Conservation (phyloP, 345 rosid species). For the Hirschfeldia incana region DNA sequence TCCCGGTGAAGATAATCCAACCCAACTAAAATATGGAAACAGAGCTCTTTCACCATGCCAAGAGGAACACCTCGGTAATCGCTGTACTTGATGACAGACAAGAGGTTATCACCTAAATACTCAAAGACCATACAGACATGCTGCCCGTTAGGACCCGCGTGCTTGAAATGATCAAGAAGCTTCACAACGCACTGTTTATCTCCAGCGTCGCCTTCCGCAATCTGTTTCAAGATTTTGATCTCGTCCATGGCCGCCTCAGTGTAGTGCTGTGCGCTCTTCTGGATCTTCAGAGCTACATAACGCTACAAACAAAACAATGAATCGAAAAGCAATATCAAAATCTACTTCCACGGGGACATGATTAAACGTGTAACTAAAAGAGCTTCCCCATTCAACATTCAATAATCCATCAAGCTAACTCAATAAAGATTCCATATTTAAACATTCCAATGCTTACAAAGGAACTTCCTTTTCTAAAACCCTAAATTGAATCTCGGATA, state of each 20-base stretch:
- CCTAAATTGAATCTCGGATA: conserved; percentile 43
- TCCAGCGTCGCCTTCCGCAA: conserved; percentile 73
- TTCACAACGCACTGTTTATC: conserved; percentile 80
- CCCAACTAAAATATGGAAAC: conserved; percentile 70
- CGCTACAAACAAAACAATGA: conserved; percentile 57
- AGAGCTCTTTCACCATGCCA: conserved; percentile 68
- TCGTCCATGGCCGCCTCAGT: conserved; percentile 98
- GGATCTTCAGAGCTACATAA: conserved; percentile 90
- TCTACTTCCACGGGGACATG: not conserved
- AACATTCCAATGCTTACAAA: not conserved
- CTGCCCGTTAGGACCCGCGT: conserved; percentile 86
- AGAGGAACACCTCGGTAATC: conserved; percentile 78
- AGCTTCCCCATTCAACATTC: no score
- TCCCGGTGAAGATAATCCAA: conserved; percentile 83
- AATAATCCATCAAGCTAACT: no score
- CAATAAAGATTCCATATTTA: no score
- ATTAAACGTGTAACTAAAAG: not conserved
- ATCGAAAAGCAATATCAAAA: conserved; percentile 9
- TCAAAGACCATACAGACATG: conserved; percentile 97
- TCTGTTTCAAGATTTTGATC: conserved; percentile 84
- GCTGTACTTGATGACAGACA: conserved; percentile 82
- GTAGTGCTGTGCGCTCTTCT: conserved; percentile 94
- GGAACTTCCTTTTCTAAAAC: not conserved
- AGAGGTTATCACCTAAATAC: conserved; percentile 91
- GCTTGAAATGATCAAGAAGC: conserved; percentile 95